Conservation (phyloP, 208 protist species). For the Acanthamoeba quina region DNA sequence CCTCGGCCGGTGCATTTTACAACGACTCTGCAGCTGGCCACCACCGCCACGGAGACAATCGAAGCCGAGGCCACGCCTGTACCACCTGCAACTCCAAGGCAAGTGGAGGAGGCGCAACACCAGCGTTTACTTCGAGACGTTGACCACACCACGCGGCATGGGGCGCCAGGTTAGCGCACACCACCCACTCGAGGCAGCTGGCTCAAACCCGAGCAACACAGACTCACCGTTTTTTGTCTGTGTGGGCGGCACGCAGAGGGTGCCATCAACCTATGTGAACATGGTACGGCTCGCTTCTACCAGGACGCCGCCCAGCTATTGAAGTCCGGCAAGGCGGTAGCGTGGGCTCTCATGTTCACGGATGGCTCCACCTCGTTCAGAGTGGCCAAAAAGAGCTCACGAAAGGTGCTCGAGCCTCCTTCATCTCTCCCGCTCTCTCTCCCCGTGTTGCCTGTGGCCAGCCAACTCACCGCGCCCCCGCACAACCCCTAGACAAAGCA, state of each 20-base stretch:
- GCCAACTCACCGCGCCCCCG: neutral
- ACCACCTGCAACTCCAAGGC: neutral
- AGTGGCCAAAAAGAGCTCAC: neutral
- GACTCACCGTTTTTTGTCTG: neutral
- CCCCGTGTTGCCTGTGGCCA: neutral
- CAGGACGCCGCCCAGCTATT: neutral
- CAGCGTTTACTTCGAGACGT: neutral
- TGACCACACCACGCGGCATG: neutral
- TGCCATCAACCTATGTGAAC: neutral
- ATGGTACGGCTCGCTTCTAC: constrained; percentile 2
- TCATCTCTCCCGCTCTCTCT: neutral
- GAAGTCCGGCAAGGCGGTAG: constrained; percentile 15
- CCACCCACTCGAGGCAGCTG: neutral
- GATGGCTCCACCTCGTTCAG: constrained; percentile 16
- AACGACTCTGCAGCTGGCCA: neutral
- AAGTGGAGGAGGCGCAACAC: neutral
- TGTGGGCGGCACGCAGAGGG: neutral
- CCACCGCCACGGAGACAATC: neutral
- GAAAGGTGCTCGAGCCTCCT: neutral
- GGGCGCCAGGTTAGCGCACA: neutral
- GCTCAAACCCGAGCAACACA: neutral
- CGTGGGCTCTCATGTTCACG: constrained; percentile 8
- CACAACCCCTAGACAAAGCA: neutral
- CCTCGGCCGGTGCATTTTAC: neutral
- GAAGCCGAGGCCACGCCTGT: neutral